Evolutionary conservation across 192 early-diverging fungal species (phyloP), one percentile per base, ranked within the genome.

Genomic region (Entomortierella beljakovae): DNA sequence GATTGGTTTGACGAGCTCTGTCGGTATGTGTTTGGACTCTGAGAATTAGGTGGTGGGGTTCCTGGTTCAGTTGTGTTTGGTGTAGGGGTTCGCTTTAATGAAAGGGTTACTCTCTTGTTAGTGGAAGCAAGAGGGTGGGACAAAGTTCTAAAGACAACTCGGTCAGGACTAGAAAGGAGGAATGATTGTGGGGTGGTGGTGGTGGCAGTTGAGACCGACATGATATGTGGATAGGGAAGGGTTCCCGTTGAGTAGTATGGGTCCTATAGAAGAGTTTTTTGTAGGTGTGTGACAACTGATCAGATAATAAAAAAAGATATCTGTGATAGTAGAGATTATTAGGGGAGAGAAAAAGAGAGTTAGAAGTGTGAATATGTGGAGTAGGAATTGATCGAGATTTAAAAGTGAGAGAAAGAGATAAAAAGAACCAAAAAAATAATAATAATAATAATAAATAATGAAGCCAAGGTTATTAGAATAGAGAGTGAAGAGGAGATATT

Each of bases 101-200:
- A 79, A 10, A 79, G 61, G 38, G 75, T 79, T 34, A 79, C 75
- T 32, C 61, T 63, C 28, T 79, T 79, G 75, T 79, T 79, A 53
- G 75, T 59, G 50, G 75, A 54, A 22, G 75, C 67, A 23, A 79
- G 67, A 25, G 75, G 53, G 42, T 79, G 75, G 4, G 75, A 67
- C 40, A 79, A 54, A 10, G 75, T 68, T 31, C 75, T 67, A 40
- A 79, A 70, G 56, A 79, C 61, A 40, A 79, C 75, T 20, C 75
- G 75, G 38, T 79, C 75, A 15, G 75, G 67, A 51, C 67, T 79
- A 22, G 75, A 28, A 46, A 70, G 66, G 23, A 70, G 54, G 15
- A 79, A 70, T 61, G 75, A 50, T 28, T 79, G 75, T 32, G 67
- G 42, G 42, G 46, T 35, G 42, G 67, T 59, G 18, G 64, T 51